These are phyloP conservation scores for Podospora pseudopauciseta DNA, from an alignment of 495 filamentous ascomycete genomes.

Conservation along the genomic window DNA sequence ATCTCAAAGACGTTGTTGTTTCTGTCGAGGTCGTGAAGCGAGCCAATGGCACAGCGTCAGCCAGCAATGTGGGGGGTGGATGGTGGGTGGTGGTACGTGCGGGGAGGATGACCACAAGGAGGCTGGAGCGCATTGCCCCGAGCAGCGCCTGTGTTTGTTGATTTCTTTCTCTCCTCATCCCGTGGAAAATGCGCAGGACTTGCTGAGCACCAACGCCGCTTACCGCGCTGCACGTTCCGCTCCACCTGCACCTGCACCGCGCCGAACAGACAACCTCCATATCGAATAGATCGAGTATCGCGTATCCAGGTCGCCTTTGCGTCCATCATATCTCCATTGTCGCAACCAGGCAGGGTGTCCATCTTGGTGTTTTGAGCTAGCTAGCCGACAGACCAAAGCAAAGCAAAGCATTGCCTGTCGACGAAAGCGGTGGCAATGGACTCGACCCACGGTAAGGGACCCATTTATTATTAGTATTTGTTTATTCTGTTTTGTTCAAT, in stretches of 20 bases:
- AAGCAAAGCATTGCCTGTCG: slow-evolving; percentile 12
- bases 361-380: slow-evolving; percentile 23
- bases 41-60: slow-evolving; percentile 24
- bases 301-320: slow-evolving; percentile 1
- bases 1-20: slow-evolving; percentile 15
- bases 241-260: slow-evolving; percentile 17
- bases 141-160: slow-evolving; percentile 35
- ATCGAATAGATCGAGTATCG: slow-evolving; percentile 10
- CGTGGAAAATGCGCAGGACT: slow-evolving; percentile 22
- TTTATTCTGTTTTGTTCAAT: not conserved
- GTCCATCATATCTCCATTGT: slow-evolving; percentile 9
- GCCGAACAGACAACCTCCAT: not conserved
- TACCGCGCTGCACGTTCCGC: slow-evolving; percentile 17
- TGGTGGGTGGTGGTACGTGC: slow-evolving; percentile 19
- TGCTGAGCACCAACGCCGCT: slow-evolving; percentile 22
- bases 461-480: not conserved
- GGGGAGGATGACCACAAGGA: slow-evolving; percentile 22
- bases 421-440: slow-evolving; percentile 30
- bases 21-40: slow-evolving; percentile 12
- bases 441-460: slow-evolving; percentile 34
- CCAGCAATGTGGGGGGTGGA: slow-evolving; percentile 10
- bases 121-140: slow-evolving; percentile 34
- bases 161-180: slow-evolving; percentile 30
- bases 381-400: not conserved
- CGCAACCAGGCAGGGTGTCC: slow-evolving; percentile 18